A percentile compares a stretch with the other conserved stretches of the same genome.
Evolutionary conservation across 192 early-diverging fungal species (phyloP).

Genomic region (Coemansia sp.): DNA sequence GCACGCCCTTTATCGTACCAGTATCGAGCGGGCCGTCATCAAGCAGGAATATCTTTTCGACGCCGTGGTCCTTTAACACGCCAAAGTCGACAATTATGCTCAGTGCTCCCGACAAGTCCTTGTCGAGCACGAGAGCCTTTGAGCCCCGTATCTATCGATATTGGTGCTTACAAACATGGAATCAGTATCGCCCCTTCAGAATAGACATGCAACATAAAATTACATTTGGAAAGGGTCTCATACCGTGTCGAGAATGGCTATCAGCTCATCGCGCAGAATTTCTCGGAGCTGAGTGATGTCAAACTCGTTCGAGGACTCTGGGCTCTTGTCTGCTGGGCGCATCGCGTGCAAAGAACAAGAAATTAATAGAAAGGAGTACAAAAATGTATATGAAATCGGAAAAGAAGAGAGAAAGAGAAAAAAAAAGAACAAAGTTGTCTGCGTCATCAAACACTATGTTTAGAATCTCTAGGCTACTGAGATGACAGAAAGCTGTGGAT

Average conservation of each 20-base stretch:
- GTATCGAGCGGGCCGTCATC: conserved; percentile 67
- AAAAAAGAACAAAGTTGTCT: not conserved
- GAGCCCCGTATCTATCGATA: conserved; percentile 80
- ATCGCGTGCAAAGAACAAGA: not conserved
- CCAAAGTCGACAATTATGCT: conserved; percentile 88
- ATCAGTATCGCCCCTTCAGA: not conserved
- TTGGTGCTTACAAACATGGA: not conserved
- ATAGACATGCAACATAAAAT: no score
- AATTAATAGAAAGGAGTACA: not conserved
- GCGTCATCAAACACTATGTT: not conserved
- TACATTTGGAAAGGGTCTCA: not conserved
- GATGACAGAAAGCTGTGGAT: conserved; percentile 13
- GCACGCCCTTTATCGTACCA: conserved; percentile 68
- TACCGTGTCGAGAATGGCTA: conserved; percentile 55
- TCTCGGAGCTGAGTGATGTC: conserved; percentile 39
- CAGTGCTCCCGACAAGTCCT: conserved; percentile 79
- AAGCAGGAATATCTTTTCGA: conserved; percentile 92
- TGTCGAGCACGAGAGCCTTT: conserved; percentile 91
- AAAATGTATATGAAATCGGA: not conserved
- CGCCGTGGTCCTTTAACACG: conserved; percentile 93
- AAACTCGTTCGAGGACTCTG: conserved; percentile 21
- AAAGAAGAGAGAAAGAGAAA: no score
- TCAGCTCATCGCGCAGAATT: conserved; percentile 51
- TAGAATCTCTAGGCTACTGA: not conserved
- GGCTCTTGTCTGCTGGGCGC: conserved; percentile 3